Conservation (phyloP, 2,329 filamentous ascomycete genomes). For the Ambrosiella xylebori region DNA sequence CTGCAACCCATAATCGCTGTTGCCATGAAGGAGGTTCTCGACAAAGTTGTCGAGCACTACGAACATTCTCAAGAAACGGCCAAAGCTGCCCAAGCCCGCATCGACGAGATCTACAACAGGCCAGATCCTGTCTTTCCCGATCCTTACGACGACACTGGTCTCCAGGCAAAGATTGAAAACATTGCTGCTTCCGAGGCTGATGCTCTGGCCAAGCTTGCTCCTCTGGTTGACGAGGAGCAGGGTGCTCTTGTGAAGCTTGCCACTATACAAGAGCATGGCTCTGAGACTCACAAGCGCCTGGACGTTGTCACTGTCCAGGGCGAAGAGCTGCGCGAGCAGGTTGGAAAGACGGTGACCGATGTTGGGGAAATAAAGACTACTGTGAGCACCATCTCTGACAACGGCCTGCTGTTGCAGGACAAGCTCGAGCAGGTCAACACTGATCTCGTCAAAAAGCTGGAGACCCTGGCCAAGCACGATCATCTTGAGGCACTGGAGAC, state of each 20-base stretch:
- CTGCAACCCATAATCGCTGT: conserved; percentile 80
- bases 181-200: conserved; percentile 11
- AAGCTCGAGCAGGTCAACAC: conserved; percentile 9
- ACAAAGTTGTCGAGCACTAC: conserved; percentile 69
- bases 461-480: conserved; percentile 8
- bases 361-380: conserved; percentile 10
- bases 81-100: conserved; percentile 37
- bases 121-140: conserved; percentile 35
- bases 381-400: conserved; percentile 7
- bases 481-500: conserved; percentile 6
- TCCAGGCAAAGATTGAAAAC: conserved; percentile 15
- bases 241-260: conserved; percentile 8
- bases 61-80: conserved; percentile 62
- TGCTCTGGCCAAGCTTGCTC: conserved; percentile 7
- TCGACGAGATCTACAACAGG: conserved; percentile 41
- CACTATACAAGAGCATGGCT: conserved; percentile 3
- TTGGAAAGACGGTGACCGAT: conserved; percentile 6
- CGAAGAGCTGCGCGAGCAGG: conserved; percentile 10
- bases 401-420: conserved; percentile 11
- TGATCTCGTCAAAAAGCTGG: conserved; percentile 8
- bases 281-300: conserved; percentile 11
- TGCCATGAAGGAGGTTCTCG: conserved; percentile 68
- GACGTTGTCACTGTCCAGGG: conserved; percentile 10
- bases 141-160: conserved; percentile 39
- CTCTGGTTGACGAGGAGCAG: conserved; percentile 8